Base-by-base conservation (phyloP, 768 basidiomycete genomes). In the Calocera cornea region DNA sequence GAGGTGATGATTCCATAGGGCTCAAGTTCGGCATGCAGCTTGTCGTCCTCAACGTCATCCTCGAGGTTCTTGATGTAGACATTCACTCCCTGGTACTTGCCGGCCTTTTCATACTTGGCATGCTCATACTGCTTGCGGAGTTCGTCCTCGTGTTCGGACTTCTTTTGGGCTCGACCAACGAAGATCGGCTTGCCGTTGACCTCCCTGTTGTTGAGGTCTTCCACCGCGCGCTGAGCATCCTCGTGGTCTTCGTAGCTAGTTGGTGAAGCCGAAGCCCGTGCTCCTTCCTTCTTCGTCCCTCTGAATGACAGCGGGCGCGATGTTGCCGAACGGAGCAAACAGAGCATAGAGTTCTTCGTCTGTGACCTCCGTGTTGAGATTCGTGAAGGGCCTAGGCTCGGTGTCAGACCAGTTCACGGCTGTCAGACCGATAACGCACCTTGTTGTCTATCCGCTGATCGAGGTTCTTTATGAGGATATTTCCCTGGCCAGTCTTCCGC, bases 51-150 rank as follows among this genome's bases (percentile, higher is more conserved):
- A 67, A 97, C 83, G 72, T 97, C 95, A 77, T 97, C 95, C 78
- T 97, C 95, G 77, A 99, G 80, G 81, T 99, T 99, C 86, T 98
- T 99, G 86, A 98, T 88, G 82, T 98, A 99, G 67, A 99, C 83
- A 82, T 99, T 99, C 78, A 97, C 95, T 67, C 97, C 97, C 73
- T 97, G 94, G 74, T 92, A 97, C 80, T 99, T 99, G 87, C 87
- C 90, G 74, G 95, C 78, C 79, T 95, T 94, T 85, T 99, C 97
- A 85, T 93, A 85, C 81, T 94, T 93, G 64, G 93, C 91, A 74
- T 88, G 87, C 80, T 99, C 95, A 78, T 97, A 97, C 1, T 88
- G 89, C 77, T 84, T 85, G 76, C 92, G 89, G 64, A 99, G 79
- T 79, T 98, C 95, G 73, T 97, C 93, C 79, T 99, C 95, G 64